phyloP scores from a whole-genome alignment of 164 flowering plant species.

The Brasenia schreberi region DNA sequence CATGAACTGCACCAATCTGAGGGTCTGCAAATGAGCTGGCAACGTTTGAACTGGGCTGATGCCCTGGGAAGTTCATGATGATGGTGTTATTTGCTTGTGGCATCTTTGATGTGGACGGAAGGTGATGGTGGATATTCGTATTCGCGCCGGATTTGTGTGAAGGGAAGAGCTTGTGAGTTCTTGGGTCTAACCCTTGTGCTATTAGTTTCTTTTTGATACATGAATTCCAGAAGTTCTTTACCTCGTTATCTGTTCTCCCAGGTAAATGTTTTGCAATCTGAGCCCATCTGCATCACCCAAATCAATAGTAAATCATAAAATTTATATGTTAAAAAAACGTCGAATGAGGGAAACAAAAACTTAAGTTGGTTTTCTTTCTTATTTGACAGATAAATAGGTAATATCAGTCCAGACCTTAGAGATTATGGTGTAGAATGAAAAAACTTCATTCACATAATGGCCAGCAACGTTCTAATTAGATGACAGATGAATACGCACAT shows the following conservation, averaged over 20 bases:
- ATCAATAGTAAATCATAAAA: not conserved
- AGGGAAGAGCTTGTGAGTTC: slow-evolving; percentile 38
- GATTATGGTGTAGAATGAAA: not conserved
- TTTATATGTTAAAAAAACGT: not conserved
- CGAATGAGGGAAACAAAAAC: not conserved
- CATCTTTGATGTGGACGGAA: slow-evolving; percentile 11
- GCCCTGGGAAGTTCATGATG: slow-evolving; percentile 9
- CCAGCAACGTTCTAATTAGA: not conserved
- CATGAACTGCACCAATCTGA: not conserved
- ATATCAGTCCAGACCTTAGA: no score
- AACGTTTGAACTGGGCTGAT: slow-evolving; percentile 2
- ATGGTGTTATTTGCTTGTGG: slow-evolving; percentile 7
- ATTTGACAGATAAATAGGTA: no score
- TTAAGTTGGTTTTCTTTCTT: no score
- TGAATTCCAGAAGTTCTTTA: slow-evolving; percentile 63
- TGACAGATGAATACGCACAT: not conserved
- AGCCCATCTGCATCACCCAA: slow-evolving; percentile 33
- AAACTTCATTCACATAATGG: not conserved
- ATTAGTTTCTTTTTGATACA: slow-evolving; percentile 61
- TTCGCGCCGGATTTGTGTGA: slow-evolving; percentile 10
- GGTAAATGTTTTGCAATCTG: slow-evolving; percentile 60
- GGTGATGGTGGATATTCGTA: slow-evolving; percentile 11
- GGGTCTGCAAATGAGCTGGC: not conserved
- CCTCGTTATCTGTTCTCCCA: slow-evolving; percentile 62
- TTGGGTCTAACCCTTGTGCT: slow-evolving; percentile 55